Base-by-base conservation (phyloP, 495 filamentous ascomycete genomes). In the Pyrenopolyporus hunteri region DNA sequence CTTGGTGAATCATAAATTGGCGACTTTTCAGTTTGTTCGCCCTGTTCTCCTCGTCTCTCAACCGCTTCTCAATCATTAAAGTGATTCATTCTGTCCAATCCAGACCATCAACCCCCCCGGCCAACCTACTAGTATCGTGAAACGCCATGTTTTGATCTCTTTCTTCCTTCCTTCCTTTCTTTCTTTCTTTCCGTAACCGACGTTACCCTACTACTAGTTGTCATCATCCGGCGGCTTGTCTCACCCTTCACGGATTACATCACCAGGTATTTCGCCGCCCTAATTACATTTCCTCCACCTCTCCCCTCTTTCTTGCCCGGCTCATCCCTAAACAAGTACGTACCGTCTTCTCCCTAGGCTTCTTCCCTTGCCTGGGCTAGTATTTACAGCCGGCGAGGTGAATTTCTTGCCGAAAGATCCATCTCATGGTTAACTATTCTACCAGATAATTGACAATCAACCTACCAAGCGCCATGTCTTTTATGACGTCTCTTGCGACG, bases 41-140 rank as follows among this genome's bases (percentile, higher is more conserved):
- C n/a, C n/a, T n/a, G n/a, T n/a, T n/a, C n/a, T n/a, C n/a, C 20
- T 19, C 22, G 6, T 19, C 14, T 37, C 13, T 42, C 23, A 22
- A 42, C 37, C 4, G 9, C n/a, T 23, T 13, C 37, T 22, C 37
- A 23, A 6, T 22, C 25, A 6, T 7, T 17, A 8, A 26, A 3
- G 20, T 48, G 13, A 42, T 54, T 55, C 16, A 13, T 9, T 23
- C 32, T 14, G 31, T 44, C 36, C 22, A 14, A 13, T n/a, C 28
- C 23, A n/a, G n/a, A n/a, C n/a, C n/a, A n/a, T 23, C 8, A 13
- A 17, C 2, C 6, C 20, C 9, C 11, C 32, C 17, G 11, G 20
- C 33, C 29, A 10, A 51, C 59, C 59, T 56, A 56, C 39, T 8
- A 46, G 48, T 54, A 54, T 43, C 60, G 50, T 48, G 51, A 45